Evolutionary conservation across 2,329 filamentous ascomycete species (phyloP).

Genomic region (Byssochlamys sp.): DNA sequence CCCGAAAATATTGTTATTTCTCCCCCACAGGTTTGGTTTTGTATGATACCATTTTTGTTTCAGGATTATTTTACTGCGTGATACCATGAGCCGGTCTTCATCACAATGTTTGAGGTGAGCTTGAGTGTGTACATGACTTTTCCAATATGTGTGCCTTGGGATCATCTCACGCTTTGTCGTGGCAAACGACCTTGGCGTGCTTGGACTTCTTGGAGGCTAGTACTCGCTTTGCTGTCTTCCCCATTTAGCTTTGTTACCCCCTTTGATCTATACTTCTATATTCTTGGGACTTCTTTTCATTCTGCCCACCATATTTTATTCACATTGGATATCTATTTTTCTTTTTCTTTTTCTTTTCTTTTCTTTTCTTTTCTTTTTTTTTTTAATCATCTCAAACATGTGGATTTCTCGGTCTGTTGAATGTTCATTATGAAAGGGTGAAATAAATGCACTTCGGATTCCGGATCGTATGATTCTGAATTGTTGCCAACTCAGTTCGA

Average conservation of each 20-base stretch:
- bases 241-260: neutral
- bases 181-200: neutral
- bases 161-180: neutral
- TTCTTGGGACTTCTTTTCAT: neutral
- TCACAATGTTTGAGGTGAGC: neutral
- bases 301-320: neutral
- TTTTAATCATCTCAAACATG: neutral
- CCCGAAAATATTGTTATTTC: constrained; percentile 5
- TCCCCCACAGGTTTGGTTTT: constrained; percentile 8
- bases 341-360: neutral
- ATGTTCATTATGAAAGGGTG: neutral
- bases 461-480: neutral
- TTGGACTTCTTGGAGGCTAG: neutral
- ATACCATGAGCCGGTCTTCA: neutral
- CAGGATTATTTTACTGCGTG: constrained; percentile 5
- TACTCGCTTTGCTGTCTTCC: neutral
- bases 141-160: neutral
- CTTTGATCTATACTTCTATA: neutral
- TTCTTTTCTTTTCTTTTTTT: too few species aligned
- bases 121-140: neutral
- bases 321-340: neutral
- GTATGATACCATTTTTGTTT: constrained; percentile 35
- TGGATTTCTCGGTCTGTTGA: neutral
- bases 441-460: neutral
- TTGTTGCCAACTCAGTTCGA: neutral